These are phyloP conservation scores for Rhizomucor pusillus DNA, from an alignment of 371 early-diverging fungal genomes.

Conservation along the genomic window DNA sequence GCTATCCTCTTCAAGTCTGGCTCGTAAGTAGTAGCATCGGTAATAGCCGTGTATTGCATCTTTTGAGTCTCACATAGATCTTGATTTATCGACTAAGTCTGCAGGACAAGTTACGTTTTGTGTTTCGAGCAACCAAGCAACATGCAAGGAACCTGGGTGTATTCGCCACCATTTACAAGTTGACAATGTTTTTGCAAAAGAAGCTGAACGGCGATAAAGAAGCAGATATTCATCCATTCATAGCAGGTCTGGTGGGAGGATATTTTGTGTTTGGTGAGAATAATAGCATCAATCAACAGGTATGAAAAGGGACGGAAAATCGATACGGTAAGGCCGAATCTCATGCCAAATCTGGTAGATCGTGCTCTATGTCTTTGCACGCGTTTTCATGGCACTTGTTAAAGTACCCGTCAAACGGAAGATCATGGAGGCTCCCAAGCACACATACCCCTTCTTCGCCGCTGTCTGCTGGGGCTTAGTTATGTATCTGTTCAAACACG, in stretches of 20 bases:
- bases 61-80: background rate
- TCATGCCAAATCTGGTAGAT: constrained; percentile 57
- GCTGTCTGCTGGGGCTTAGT: constrained; percentile 95
- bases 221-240: constrained; percentile 75
- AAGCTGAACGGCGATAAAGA: constrained; percentile 73
- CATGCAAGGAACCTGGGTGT: constrained; percentile 89
- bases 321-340: background rate
- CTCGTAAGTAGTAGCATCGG: constrained; percentile 57
- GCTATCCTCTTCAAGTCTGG: constrained; percentile 90
- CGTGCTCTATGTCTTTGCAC: constrained; percentile 90
- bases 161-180: constrained; percentile 94
- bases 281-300: constrained; percentile 94
- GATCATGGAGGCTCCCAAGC: constrained; percentile 69
- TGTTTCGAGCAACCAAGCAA: constrained; percentile 85
- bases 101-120: constrained; percentile 68
- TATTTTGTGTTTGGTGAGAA: constrained; percentile 94
- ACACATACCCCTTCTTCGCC: constrained; percentile 89
- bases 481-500: constrained; percentile 91
- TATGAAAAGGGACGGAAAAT: constrained; percentile 24
- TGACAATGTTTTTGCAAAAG: constrained; percentile 74
- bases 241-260: constrained; percentile 95
- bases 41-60: background rate
- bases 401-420: constrained; percentile 76
- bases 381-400: constrained; percentile 85
- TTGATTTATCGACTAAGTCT: constrained; percentile 34